Evolutionary conservation across 208 protist species (phyloP), one percentile per base, ranked within the genome.

Genomic region (Trypanosoma congolense): DNA sequence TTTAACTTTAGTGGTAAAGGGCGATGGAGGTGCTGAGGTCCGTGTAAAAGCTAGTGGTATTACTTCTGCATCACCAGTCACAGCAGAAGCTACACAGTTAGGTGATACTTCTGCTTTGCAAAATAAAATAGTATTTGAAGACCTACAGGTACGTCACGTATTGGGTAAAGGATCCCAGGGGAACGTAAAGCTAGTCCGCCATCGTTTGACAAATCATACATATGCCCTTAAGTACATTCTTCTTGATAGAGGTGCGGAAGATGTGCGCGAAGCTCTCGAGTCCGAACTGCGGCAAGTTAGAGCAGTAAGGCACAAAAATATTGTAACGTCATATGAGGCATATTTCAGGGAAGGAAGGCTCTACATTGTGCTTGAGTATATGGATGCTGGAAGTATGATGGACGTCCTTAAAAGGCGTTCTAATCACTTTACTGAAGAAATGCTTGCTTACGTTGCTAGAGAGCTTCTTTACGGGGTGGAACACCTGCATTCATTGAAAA

Each of bases 331-430:
- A 6, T 87, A 93, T 61, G 83, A 96, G 50, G 89, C 89, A 0
- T 96, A 91, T 69, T 96, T 93, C 55, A 73, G 83, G 25, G 82
- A 96, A 41, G 89, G 86, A 6, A 54, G 77, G 30, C 65, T 96
- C 4, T 91, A 90, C 60, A 90, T 96, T 76, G 75, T 92, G 2
- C 64, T 96, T 21, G 85, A 96, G 66, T 93, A 91, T 67, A 93
- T 96, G 89, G 69, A 96, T 50, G 73, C 72, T 18, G 89, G 89
- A 18, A 96, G 83, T 10, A 92, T 96, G 76, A 74, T 71, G 53
- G 87, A 91, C 47, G 62, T 96, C 28, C 87, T 95, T 38, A 78
- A 82, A 48, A 25, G 73, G 25, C 80, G 90, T 57, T 75, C 72
- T 1, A 61, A 76, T 21, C 61, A 61, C n/a, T 80, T 95, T 54